Base-by-base conservation (phyloP, 1,284 basidiomycete genomes). In the Ceratorhiza oryzae-sativae region DNA sequence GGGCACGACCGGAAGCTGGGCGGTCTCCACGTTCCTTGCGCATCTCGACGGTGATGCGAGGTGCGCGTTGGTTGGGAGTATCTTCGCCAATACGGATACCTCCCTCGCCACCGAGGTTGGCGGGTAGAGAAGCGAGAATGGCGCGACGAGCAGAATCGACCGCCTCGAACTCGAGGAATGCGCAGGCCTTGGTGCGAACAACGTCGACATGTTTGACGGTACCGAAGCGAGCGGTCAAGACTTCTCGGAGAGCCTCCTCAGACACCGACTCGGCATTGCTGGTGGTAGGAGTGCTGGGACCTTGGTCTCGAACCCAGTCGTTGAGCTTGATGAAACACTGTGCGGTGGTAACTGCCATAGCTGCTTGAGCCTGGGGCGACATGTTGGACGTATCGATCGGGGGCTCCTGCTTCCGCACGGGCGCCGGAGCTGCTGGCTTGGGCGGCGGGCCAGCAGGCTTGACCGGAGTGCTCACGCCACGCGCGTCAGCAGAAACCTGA, bases 131-230 rank as follows among this genome's bases (percentile, higher is more conserved):
- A 2, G 90, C 86, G 27, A 86, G 82, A 77, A 98, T 96, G 1
- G 97, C 97, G 72, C 90, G 88, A 76, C 89, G 87, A 15, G 97
- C 97, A 30, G 87, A 83, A 2, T 97, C 95, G 74, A 95, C 81
- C 8, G 83, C 84, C 42, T 80, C 81, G 82, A 97, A 99, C 80
- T 98, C 96, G 77, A 96, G 86, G 85, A 98, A 98, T 0, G 96
- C 97, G 79, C 95, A 98, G 0, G 93, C 94, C 81, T 95, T 97
- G 79, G 78, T 79, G 75, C 92, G 90, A 61, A 97, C 90, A 76
- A 98, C 90, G 81, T 98, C 95, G 59, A 95, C 82, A 61, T 95
- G 93, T 81, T 92, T 93, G 78, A 97, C 86, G 2, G 90, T 85
- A 4, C 96, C 96, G 80, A 98, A 98, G 56, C 89, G 88, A 41